These are phyloP conservation scores for Vanderwaltozyma verrucispora DNA, from an alignment of 805 yeast species.

Conservation along the genomic window DNA sequence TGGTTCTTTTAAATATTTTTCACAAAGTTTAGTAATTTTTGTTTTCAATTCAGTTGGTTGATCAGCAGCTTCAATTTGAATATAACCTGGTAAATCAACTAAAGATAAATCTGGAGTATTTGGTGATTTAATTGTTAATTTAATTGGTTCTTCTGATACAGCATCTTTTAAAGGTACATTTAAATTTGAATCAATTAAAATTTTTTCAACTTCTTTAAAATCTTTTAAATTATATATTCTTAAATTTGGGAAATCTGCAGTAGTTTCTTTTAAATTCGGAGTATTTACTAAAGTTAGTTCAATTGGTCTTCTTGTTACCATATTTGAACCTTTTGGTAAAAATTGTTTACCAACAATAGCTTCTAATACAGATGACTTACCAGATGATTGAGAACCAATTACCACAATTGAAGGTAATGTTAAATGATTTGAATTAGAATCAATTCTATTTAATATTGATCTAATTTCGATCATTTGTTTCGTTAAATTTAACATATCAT, in stretches of 20 bases:
- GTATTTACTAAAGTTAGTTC: slow-evolving; percentile 88
- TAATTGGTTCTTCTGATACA: slow-evolving; percentile 89
- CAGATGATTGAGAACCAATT: slow-evolving; percentile 94
- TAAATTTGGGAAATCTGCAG: slow-evolving; percentile 89
- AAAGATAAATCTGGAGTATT: slow-evolving; percentile 83
- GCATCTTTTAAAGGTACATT: slow-evolving; percentile 84
- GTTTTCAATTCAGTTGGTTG: slow-evolving; percentile 80
- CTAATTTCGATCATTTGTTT: slow-evolving; percentile 96
- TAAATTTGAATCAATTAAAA: slow-evolving; percentile 80
- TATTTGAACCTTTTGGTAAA: slow-evolving; percentile 91
- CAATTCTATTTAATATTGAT: slow-evolving; percentile 62
- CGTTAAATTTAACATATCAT: slow-evolving; percentile 80
- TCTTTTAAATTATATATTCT: slow-evolving; percentile 75
- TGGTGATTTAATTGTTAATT: slow-evolving; percentile 83
- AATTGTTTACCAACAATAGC: slow-evolving; percentile 97
- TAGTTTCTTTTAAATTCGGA: slow-evolving; percentile 68
- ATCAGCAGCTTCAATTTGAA: slow-evolving; percentile 93
- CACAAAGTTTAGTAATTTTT: slow-evolving; percentile 71
- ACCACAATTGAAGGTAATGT: slow-evolving; percentile 93
- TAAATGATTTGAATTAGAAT: slow-evolving; percentile 55
- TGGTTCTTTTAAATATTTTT: slow-evolving; percentile 78
- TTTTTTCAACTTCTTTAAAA: slow-evolving; percentile 78
- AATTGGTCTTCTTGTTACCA: slow-evolving; percentile 97
- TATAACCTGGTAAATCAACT: slow-evolving; percentile 96
- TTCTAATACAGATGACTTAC: slow-evolving; percentile 93